Conservation (phyloP, 2,329 filamentous ascomycete genomes). For the Cordyceps militaris region DNA sequence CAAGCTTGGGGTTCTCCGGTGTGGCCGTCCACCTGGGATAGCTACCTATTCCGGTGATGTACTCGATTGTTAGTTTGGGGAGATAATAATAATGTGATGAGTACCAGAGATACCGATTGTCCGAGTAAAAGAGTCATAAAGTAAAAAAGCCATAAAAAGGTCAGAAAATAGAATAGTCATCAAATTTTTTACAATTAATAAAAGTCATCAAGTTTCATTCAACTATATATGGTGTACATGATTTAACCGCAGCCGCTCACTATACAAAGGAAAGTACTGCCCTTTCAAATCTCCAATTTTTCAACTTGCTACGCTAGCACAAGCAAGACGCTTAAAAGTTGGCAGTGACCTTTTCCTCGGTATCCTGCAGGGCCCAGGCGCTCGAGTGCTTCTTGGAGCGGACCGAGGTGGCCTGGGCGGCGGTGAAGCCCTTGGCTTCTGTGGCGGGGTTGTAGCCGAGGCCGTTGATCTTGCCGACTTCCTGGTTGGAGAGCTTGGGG, state of each 20-base stretch:
- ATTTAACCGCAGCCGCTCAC: conserved; percentile 8
- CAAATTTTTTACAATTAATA: neutral
- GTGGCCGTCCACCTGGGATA: too few relatives aligned
- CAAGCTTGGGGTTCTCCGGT: too few relatives aligned
- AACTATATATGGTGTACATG: conserved; percentile 12
- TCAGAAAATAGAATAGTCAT: too few relatives aligned
- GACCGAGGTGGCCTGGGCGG: conserved; percentile 62
- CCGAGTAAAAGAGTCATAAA: too few relatives aligned
- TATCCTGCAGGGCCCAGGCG: conserved; percentile 72
- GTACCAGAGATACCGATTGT: too few relatives aligned
- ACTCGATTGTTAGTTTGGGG: too few relatives aligned
- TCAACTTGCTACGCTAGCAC: neutral
- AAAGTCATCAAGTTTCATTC: conserved; percentile 8
- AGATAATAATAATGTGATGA: too few relatives aligned
- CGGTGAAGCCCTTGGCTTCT: conserved; percentile 81
- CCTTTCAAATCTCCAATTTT: neutral
- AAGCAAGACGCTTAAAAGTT: conserved; percentile 22
- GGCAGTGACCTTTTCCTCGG: conserved; percentile 33
- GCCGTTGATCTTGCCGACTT: conserved; percentile 58
- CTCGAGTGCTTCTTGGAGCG: conserved; percentile 59
- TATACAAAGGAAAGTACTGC: conserved; percentile 2
- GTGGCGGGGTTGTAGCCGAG: conserved; percentile 90
- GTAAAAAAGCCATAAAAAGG: too few relatives aligned
- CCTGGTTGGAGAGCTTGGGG: conserved; percentile 50
- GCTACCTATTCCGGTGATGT: too few relatives aligned